Evolutionary conservation across 2,329 filamentous ascomycete genomes (phyloP), one percentile per base, ranked within the genome.

Genomic region (Scedosporium aurantiacum): DNA sequence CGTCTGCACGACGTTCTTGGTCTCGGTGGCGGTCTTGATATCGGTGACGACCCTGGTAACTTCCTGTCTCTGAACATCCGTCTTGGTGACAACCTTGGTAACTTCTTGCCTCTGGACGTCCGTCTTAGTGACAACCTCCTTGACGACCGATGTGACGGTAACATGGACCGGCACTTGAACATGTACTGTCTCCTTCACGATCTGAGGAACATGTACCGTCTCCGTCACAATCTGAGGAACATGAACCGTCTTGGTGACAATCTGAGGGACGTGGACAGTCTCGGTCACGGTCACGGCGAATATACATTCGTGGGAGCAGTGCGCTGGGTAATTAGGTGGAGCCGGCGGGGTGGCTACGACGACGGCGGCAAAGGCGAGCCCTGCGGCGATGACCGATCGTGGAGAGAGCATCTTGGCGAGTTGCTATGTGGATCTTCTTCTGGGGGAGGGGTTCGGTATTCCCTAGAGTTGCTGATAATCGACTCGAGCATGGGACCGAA

Each of bases 81-180:
- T 57, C 55, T 41, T 37, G 18, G 37, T 41, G 16, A 57, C 55
- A 21, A 27, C 32, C 28, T 57, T 57, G 23, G 37, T 41, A 23
- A 57, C 55, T 16, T 57, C 55, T 54, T 54, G 50, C 21, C 50
- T 54, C n/a, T 40, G 28, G 16, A 41, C 27, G 8, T 40, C 55
- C 8, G 55, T 57, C 55, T 41, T 37, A 25, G 37, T 41, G 16
- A 57, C 55, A 3, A 41, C 21, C 52, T 56, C 45, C 40, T 56
- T 32, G 23, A 52, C 25, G 23, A 60, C 58, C 4, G 58, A 60
- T 3, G 58, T 60, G 18, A 55, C 52, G n/a, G 59, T 61, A 21
- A 61, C 59, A 23, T 61, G 59, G 27, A 52, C 40, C 8, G 59
- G 59, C 5, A 60, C 59, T 23, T 37, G 25, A 23, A 61, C 59